Evolutionary conservation across 2,329 filamentous ascomycete species (phyloP), one percentile per base, ranked within the genome.

Genomic region (Cadophora sp.): DNA sequence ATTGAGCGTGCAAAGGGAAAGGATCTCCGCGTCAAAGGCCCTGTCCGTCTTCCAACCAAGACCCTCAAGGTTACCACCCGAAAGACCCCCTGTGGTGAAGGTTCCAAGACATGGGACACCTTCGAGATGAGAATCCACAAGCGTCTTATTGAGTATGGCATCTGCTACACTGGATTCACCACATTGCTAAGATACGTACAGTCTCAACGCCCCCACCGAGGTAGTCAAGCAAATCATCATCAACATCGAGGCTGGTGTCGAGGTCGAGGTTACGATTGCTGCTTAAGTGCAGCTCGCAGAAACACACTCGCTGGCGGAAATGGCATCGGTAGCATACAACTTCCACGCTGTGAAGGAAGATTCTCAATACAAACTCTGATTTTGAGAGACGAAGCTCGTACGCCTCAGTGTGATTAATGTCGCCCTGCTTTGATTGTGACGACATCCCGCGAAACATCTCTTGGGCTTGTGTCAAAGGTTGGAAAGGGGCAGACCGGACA

Each of bases 101-200:
- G 96, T 86, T 97, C 92, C 85, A 99, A 99, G 93, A 99, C 96
- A 81, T 99, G 96, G 96, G 96, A 98, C 83, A 91, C 88, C 84
- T 99, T 88, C 85, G 95, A 99, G 91, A 97, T 99, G 94, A 92
- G 95, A 86, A 97, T 97, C 83, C 94, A 97, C 90, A 97, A 97
- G 92, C 92, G 94, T 78, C 88, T 97, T 81, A 97, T 97, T 81
- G 94, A 97, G 89, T 92, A 82, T 79, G 89, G 87, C 55, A 50
- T 62, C n/a, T 60, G 65, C 56, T 4, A 62, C 34, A 19, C 43
- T 16, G 26, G 50, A 46, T 51, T 11, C 22, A 66, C 46, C 29
- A 60, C 66, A 67, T 22, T 73, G 73, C 71, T 76, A 69, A 72
- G 61, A 31, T 14, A 43, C 34, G 60, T 43, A 69, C 72, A 92